Conservation (phyloP, 2,329 filamentous ascomycete genomes). For the Fusarium poae region DNA sequence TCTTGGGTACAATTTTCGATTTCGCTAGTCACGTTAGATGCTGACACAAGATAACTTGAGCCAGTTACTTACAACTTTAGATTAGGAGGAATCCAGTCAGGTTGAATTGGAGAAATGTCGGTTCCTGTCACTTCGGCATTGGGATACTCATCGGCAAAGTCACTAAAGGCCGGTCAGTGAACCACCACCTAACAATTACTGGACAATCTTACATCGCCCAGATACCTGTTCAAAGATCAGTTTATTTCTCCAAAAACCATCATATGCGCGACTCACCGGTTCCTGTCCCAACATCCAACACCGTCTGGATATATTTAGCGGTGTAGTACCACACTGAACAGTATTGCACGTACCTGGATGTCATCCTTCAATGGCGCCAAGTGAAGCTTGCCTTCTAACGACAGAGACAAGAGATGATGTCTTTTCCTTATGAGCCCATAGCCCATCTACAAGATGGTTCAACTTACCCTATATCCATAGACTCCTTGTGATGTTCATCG, state of each 20-base stretch:
- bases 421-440: not conserved
- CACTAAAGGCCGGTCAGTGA: conserved; percentile 54
- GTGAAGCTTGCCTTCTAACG: conserved; percentile 19
- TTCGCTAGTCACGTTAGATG: not conserved
- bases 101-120: conserved; percentile 70
- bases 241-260: accelerated
- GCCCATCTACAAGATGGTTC: accelerated
- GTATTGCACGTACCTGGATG: conserved; percentile 30
- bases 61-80: conserved; percentile 56
- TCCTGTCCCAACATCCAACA: conserved; percentile 67
- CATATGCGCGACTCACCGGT: conserved; percentile 55
- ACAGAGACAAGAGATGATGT: conserved; percentile 35
- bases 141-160: conserved; percentile 60
- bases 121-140: conserved; percentile 62
- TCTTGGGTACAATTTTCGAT: conserved; percentile 51
- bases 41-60: accelerated
- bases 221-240: conserved; percentile 42
- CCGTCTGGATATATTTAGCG: conserved; percentile 25
- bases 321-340: accelerated
- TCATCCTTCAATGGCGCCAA: conserved; percentile 43
- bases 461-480: conserved; percentile 43
- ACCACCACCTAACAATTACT: accelerated
- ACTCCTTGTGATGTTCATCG: conserved; percentile 41
- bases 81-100: conserved; percentile 60
- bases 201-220: conserved; percentile 59